Evolutionary conservation across 2,329 filamentous ascomycete genomes (phyloP), one percentile per base, ranked within the genome.

Genomic region (Neofusicoccum ribis): DNA sequence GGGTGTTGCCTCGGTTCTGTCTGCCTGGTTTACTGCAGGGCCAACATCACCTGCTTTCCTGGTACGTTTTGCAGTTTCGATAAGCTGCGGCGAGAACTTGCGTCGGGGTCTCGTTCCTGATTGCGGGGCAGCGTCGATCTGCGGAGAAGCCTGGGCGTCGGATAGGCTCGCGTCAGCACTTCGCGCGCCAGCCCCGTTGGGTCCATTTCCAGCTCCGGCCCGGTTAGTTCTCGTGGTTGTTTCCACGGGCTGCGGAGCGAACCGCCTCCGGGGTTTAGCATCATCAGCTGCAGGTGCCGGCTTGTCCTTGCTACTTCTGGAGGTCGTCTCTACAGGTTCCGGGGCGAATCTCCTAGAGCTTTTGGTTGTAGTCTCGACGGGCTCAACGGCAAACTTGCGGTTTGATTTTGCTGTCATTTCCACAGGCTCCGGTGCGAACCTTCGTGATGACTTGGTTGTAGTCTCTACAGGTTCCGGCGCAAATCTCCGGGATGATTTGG

Each of bases 51-150:
- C 88, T 15, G 85, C 85, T 71, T 88, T 88, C 68, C 90, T 87
- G 39, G 88, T 88, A 62, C 92, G 85, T 70, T 88, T 87, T 3
- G 90, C 90, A 2, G 91, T 93, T 77, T 94, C 92, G 67, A 96
- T 89, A 64, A 96, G 82, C 72, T 94, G 89, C 12, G 92, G 92
- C 36, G 89, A 85, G 75, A 96, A 96, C 66, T 78, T 84, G 47
- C 83, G 80, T 3, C 73, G 67, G 11, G 73, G 64, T 46, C 67
- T 72, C 64, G 73, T 73, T 51, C 68, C 72, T 72, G 61, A 69
- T 59, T 65, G 54, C 44, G 47, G 54, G 47, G 52, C 14, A 12
- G 36, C 52, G 63, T 65, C 63, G 63, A 61, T 65, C 52, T 64
- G 63, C 63, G 63, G 51, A 64, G 63, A 41, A 50, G 43, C 31